Base-by-base conservation (phyloP, 768 basidiomycete genomes). In the Psilocybe cubensis region DNA sequence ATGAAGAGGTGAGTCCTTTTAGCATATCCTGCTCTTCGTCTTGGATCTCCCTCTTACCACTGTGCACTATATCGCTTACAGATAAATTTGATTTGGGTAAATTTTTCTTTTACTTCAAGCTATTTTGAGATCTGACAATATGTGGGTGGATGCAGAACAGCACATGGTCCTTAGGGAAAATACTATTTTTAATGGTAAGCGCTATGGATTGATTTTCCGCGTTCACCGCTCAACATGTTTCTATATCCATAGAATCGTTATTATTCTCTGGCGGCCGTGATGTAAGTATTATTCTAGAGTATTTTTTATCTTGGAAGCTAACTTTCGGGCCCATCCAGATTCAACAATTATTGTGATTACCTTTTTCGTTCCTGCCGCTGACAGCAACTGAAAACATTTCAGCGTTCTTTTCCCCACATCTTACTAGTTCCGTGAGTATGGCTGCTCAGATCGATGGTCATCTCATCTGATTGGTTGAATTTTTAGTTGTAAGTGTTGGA, bases 61-160 rank as follows among this genome's bases (percentile, higher is more conserved):
- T 17, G 10, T 27, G 23, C 12, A n/a, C n/a, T n/a, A n/a, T n/a
- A n/a, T n/a, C n/a, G n/a, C n/a, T n/a, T n/a, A 3, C 61, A 85
- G 83, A 66, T 84, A 40, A 74, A 80, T 40, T 68, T 84, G 28
- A 82, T 86, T 40, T 86, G 84, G 84, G 83, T 84, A 66, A 18
- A n/a, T 29, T 27, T 33, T 17, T 40, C 12, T 25, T 25, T 10
- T 25, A 40, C 21, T 21, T 29, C 28, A 38, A 14, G 18, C 23
- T 46, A 31, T 29, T 25, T 29, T 14, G 28, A 18, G 31, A 47
- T 18, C 31, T 25, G 11, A 56, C 33, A 9, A 45, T 23, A 54
- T 24, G 33, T 4, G 5, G 17, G n/a, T 31, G 10, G 12, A 20
- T 20, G 4, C 59, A 85, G 84, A 77, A 70, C 62, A 77, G 81